phyloP scores from a whole-genome alignment of 2,329 filamentous ascomycete species.

The Venturia pyrina region DNA sequence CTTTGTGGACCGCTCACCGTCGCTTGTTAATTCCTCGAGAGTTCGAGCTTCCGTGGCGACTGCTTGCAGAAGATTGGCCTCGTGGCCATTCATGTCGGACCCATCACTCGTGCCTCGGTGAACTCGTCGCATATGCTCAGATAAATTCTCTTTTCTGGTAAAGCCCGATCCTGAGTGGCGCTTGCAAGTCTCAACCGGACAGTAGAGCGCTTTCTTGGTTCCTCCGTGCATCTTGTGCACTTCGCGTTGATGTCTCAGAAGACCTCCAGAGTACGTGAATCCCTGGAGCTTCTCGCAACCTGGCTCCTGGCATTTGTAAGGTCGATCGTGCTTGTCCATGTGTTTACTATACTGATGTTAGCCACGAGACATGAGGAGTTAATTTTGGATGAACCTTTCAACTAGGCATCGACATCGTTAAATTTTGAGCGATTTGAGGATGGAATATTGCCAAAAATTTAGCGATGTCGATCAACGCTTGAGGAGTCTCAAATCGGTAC shows the following conservation, averaged over 20 bases:
- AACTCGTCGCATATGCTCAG: conserved; percentile 86
- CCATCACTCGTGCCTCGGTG: conserved; percentile 39
- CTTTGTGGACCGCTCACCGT: conserved; percentile 14
- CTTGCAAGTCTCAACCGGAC: conserved; percentile 79
- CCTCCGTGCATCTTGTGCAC: conserved; percentile 87
- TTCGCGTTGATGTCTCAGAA: conserved; percentile 83
- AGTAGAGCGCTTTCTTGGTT: conserved; percentile 78
- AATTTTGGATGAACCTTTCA: background rate
- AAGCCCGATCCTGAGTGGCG: conserved; percentile 82
- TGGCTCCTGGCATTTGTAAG: conserved; percentile 74
- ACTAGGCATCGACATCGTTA: conserved; percentile 13
- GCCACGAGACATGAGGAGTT: background rate
- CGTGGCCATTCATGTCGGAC: conserved; percentile 1
- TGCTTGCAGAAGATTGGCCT: conserved; percentile 8
- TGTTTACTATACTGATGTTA: conserved; percentile 58
- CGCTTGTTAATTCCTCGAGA: background rate
- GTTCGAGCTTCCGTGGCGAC: conserved; percentile 7
- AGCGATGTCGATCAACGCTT: background rate
- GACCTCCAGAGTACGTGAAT: conserved; percentile 88
- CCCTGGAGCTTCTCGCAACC: conserved; percentile 86
- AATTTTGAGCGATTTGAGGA: conserved; percentile 10
- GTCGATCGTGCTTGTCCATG: conserved; percentile 95
- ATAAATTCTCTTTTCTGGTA: conserved; percentile 85
- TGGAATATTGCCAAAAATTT: background rate
- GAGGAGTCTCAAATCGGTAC: background rate